phyloP scores from a whole-genome alignment of 2,329 filamentous ascomycete genomes.

The Paecilomyces formosus region DNA sequence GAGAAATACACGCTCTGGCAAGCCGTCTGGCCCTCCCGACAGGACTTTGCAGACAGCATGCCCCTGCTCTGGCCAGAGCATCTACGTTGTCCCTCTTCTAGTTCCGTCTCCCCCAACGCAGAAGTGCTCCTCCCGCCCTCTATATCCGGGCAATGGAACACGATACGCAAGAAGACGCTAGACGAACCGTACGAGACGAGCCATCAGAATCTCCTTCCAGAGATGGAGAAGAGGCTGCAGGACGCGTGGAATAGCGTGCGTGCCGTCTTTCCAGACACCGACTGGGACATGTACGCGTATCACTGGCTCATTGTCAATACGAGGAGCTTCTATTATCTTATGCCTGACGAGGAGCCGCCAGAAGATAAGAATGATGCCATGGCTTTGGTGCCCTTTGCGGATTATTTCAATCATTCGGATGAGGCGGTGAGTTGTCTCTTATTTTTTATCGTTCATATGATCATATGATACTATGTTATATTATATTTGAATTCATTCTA shows the following conservation, averaged over 20 bases:
- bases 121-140: conserved; percentile 25
- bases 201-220: conserved; percentile 30
- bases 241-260: conserved; percentile 44
- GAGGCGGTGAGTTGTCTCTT: conserved; percentile 23
- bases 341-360: conserved; percentile 27
- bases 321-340: conserved; percentile 52
- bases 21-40: conserved; percentile 56
- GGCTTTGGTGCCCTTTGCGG: conserved; percentile 39
- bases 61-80: conserved; percentile 48
- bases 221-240: conserved; percentile 48
- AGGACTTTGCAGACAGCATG: conserved; percentile 53
- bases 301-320: conserved; percentile 56
- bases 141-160: conserved; percentile 30
- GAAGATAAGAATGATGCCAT: conserved; percentile 38
- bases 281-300: conserved; percentile 43
- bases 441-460: neutral
- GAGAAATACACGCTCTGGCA: conserved; percentile 52
- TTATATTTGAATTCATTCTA: neutral
- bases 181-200: conserved; percentile 19
- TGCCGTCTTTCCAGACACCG: conserved; percentile 34
- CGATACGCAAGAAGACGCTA: conserved; percentile 23
- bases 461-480: neutral
- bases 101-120: conserved; percentile 17
- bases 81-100: conserved; percentile 33
- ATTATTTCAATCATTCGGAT: conserved; percentile 42